Base-by-base conservation (phyloP, 139 green algal genomes). In the Tetradesmus lagerheimii region DNA sequence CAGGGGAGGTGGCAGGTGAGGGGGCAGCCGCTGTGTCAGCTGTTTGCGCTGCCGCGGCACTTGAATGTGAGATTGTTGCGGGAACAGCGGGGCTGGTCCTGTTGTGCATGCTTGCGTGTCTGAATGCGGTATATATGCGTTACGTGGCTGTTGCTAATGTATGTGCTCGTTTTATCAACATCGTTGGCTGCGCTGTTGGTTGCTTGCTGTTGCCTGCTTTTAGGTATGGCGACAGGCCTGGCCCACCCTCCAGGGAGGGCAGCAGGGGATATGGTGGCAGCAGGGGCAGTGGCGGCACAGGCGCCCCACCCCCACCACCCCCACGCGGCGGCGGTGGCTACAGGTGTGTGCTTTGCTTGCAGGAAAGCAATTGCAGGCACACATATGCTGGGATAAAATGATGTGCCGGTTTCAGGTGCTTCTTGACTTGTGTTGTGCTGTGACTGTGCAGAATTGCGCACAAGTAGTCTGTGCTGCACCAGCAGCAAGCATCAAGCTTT, bases 281-380 rank as follows among this genome's bases (percentile, higher is more conserved):
- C 57, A 71, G 57, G 57, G 25, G 57, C 23, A 43, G 79, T 39
- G 57, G 79, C 11, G 41, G n/a, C n/a, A n/a, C 37, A 9, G 43
- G 38, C 18, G 79, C 79, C 38, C 79, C 38, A 64, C 79, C 79
- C n/a, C 79, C 79, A 29, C 79, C 79, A 64, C 79, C 79, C 18
- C 79, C 79, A 66, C 39, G 79, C 39, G 79, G 38, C 29, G 39
- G 41, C 25, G 79, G 35, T 14, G 39, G 20, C 57, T 79, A 82
- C 76, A 79, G 71, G 71, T 79, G 71, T 23, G 71, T 16, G n/a
- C 41, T 20, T 23, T 71, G 23, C 57, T n/a, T 8, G 66, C 9
- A 76, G 66, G 29, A 37, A 31, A 37, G 20, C 6, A 23, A 1
- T 8, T 34, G n/a, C 66, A 76, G 11, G 76, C 76, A 82, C 14